These are phyloP conservation scores for Wolfiporia cocos DNA, from an alignment of 1,284 basidiomycete species.

Conservation along the genomic window DNA sequence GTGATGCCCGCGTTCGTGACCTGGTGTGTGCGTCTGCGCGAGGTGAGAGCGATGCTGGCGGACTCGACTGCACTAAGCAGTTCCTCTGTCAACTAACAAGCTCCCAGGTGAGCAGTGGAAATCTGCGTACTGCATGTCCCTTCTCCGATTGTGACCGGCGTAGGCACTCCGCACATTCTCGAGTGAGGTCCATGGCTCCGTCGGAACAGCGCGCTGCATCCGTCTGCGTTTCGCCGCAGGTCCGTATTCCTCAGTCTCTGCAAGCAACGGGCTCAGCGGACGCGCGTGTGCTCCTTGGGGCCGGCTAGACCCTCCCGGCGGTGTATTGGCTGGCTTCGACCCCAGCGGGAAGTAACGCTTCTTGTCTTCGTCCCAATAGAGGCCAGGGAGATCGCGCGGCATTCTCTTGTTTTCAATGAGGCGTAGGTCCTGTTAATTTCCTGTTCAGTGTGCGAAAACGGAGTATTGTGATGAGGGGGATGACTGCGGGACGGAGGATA, in stretches of 20 bases:
- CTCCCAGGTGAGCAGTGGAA: not conserved
- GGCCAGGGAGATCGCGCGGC: constrained; percentile 24
- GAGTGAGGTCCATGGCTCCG: constrained; percentile 4
- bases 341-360: constrained; percentile 25
- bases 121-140: constrained; percentile 10
- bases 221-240: no score
- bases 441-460: no score
- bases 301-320: no score
- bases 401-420: no score
- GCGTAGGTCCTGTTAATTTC: no score
- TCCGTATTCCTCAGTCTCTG: no score
- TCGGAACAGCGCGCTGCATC: no score
- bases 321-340: constrained; percentile 19
- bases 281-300: no score
- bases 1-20: not conserved
- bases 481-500: no score
- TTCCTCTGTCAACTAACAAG: not conserved
- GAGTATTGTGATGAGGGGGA: no score
- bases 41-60: not conserved
- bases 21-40: not conserved
- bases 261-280: no score
- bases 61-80: constrained; percentile 9
- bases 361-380: constrained; percentile 26
- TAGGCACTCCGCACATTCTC: no score
- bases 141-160: not conserved